A percentile compares a stretch with the other conserved stretches of the same genome.
These are phyloP conservation scores for Pseudonectria buxi DNA, from an alignment of 2,329 filamentous ascomycete species.

Conservation along the genomic window DNA sequence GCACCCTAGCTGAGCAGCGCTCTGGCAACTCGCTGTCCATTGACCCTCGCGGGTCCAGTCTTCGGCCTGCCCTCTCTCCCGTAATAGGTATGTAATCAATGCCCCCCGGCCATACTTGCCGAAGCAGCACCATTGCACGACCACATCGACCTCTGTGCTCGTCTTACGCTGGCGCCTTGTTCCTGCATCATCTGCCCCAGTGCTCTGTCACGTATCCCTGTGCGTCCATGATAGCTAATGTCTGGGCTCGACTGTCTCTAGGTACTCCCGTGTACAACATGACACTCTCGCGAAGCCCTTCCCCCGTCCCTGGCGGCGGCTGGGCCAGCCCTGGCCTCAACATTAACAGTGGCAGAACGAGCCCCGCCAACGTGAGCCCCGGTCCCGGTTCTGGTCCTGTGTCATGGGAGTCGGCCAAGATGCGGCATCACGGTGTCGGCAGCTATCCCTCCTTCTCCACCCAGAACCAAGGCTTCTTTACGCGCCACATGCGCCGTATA, in stretches of 20 bases:
- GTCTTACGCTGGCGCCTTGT: slow-evolving; percentile 8
- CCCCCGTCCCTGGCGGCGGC: slow-evolving; percentile 74
- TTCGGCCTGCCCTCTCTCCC: slow-evolving; percentile 37
- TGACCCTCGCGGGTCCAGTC: slow-evolving; percentile 21
- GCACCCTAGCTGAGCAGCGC: slow-evolving; percentile 25
- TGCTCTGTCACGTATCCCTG: no score
- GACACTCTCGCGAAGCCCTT: slow-evolving; percentile 83
- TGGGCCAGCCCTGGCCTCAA: slow-evolving; percentile 81
- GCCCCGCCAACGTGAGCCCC: slow-evolving; percentile 53
- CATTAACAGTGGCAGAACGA: slow-evolving; percentile 64
- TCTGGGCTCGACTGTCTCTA: slow-evolving; percentile 22
- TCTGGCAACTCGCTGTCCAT: slow-evolving; percentile 26
- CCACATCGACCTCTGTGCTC: slow-evolving; percentile 2
- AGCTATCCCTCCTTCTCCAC: slow-evolving; percentile 75
- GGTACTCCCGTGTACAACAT: slow-evolving; percentile 57
- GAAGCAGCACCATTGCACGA: slow-evolving; percentile 7
- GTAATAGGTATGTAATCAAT: slow-evolving; percentile 49
- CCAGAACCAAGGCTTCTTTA: slow-evolving; percentile 81
- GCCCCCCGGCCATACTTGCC: slow-evolving; percentile 5
- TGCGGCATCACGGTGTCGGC: slow-evolving; percentile 65
- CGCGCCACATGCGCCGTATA: slow-evolving; percentile 72
- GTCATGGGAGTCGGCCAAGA: slow-evolving; percentile 78
- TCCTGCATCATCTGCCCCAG: slow-evolving; percentile 5
- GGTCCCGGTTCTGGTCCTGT: slow-evolving; percentile 50
- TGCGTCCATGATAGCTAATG: slow-evolving; percentile 17